Conservation (phyloP, 2,329 filamentous ascomycete species). For the Metarhizium humberi region DNA sequence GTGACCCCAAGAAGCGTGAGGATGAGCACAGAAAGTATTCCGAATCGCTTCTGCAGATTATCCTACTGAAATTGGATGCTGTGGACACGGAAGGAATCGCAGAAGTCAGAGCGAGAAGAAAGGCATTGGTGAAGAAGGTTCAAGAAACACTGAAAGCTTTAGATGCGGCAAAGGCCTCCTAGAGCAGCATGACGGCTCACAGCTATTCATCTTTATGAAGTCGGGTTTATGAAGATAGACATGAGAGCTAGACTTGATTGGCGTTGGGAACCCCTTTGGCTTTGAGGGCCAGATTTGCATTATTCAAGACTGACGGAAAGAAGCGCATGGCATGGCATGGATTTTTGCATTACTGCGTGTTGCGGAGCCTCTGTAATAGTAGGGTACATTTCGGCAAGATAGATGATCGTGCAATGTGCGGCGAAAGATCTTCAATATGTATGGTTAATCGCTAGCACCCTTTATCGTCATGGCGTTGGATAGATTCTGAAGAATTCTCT, state of each 20-base stretch:
- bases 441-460: background rate
- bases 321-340: background rate
- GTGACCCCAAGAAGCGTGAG: conserved; percentile 55
- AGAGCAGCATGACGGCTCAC: background rate
- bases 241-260: background rate
- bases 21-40: conserved; percentile 68
- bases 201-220: background rate
- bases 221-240: background rate
- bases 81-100: conserved; percentile 64
- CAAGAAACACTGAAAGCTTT: conserved; percentile 57
- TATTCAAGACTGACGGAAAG: background rate
- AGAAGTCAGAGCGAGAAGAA: conserved; percentile 55
- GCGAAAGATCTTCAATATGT: background rate
- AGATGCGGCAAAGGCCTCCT: conserved; percentile 36
- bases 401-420: background rate
- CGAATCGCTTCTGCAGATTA: conserved; percentile 68
- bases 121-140: conserved; percentile 63
- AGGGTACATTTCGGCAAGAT: background rate
- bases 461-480: background rate
- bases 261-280: background rate
- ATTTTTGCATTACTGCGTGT: background rate
- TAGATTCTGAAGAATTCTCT: background rate
- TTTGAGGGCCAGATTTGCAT: background rate
- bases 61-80: conserved; percentile 67
- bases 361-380: background rate